phyloP scores from a whole-genome alignment of 768 basidiomycete genomes.

The Lanmaoa rubissima region DNA sequence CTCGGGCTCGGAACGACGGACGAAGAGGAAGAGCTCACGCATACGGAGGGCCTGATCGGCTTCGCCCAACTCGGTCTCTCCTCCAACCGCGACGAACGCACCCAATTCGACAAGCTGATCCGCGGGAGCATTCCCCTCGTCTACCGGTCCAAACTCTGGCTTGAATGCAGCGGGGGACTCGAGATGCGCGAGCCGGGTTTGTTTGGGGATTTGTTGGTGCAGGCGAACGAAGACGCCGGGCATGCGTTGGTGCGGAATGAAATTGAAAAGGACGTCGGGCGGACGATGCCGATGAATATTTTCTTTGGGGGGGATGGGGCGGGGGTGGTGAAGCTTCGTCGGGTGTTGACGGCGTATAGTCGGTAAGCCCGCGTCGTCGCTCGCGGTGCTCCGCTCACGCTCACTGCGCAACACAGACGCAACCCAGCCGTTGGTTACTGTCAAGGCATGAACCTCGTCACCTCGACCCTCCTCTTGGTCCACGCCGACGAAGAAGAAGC shows the following conservation, averaged over 20 bases:
- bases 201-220: conserved; percentile 79
- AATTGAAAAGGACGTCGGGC: conserved; percentile 94
- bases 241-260: conserved; percentile 59
- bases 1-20: conserved; percentile 63
- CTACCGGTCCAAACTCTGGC: conserved; percentile 86
- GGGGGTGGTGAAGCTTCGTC: conserved; percentile 86
- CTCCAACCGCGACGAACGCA: conserved; percentile 66
- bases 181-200: conserved; percentile 91
- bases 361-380: conserved; percentile 49
- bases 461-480: conserved; percentile 89
- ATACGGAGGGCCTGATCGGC: conserved; percentile 85
- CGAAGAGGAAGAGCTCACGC: conserved; percentile 72
- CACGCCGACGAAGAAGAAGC: conserved; percentile 96
- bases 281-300: conserved; percentile 91
- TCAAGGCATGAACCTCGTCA: conserved; percentile 94
- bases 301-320: conserved; percentile 98
- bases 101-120: conserved; percentile 78
- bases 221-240: conserved; percentile 41
- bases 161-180: conserved; percentile 90
- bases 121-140: conserved; percentile 83
- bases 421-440: conserved; percentile 93
- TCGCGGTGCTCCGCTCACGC: neutral
- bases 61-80: conserved; percentile 86
- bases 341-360: conserved; percentile 90
- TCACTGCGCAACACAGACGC: conserved; percentile 49